Percentiles rank a stretch among this genome's conserved stretches.
These are phyloP conservation scores for Leishmania amazonensis DNA, from an alignment of 208 protist species.

Conservation along the genomic window DNA sequence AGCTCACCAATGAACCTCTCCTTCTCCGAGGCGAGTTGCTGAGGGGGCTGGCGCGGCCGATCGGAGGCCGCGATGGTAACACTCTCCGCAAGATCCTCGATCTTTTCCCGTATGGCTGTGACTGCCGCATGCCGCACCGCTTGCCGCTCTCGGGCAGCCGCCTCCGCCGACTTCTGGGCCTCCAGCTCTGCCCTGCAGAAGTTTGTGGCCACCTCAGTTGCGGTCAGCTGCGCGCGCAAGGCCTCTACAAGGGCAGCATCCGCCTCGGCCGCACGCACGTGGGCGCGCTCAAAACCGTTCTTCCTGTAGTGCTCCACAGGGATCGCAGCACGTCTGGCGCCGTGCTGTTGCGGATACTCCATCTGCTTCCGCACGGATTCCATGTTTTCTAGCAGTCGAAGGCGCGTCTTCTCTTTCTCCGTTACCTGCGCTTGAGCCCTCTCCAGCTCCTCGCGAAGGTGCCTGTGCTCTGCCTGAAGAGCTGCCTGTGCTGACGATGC, in stretches of 20 bases:
- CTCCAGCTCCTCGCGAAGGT: neutral
- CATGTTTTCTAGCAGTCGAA: neutral
- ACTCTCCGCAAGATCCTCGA: neutral
- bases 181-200: slow-evolving; percentile 2
- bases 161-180: neutral
- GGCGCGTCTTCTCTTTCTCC: neutral
- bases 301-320: neutral
- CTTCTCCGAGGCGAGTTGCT: neutral
- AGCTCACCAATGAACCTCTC: neutral
- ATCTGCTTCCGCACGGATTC: neutral
- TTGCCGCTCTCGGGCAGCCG: neutral
- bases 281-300: neutral
- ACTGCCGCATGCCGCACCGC: neutral
- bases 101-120: neutral
- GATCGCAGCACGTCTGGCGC: neutral
- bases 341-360: neutral
- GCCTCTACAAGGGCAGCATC: slow-evolving; percentile 2
- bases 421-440: slow-evolving; percentile 8
- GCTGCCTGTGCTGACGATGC: neutral
- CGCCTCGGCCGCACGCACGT: neutral
- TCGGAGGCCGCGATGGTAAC: neutral
- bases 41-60: neutral
- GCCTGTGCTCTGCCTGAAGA: slow-evolving; percentile 1
- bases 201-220: neutral
- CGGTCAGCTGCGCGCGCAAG: neutral